phyloP scores from a whole-genome alignment of 2,329 filamentous ascomycete species.

The Tolypocladium endophyticum region DNA sequence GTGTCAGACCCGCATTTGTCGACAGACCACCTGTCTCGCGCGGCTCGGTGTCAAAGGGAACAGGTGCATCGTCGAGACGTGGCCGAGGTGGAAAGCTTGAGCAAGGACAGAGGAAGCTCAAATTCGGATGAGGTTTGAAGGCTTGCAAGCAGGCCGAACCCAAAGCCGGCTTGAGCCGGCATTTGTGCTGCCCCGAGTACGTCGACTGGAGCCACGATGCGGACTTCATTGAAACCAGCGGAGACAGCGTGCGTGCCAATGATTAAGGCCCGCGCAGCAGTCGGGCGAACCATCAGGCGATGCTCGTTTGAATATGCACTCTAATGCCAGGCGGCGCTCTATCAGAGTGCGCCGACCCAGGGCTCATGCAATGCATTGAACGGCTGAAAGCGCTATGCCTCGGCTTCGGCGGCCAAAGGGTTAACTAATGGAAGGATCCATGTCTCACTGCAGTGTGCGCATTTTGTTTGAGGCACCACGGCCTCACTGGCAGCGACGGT shows the following conservation, averaged over 20 bases:
- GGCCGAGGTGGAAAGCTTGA: constrained; percentile 31
- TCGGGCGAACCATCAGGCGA: not conserved
- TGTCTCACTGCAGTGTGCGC: not conserved
- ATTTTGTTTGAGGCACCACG: not conserved
- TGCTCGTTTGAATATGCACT: not conserved
- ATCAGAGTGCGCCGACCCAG: not conserved
- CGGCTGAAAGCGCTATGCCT: not conserved
- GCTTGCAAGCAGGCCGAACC: not conserved
- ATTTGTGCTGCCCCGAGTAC: not conserved
- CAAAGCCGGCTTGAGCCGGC: not conserved
- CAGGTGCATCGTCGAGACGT: constrained; percentile 29
- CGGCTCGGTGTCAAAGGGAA: constrained; percentile 17
- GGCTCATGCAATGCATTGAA: not conserved
- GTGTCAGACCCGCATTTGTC: constrained; percentile 36
- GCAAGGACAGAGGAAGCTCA: constrained; percentile 50
- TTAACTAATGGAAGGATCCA: not conserved
- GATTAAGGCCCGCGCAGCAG: not conserved
- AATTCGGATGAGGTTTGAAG: constrained; percentile 38
- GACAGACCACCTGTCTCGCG: constrained; percentile 21
- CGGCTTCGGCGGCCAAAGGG: not conserved
- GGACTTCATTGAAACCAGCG: not conserved
- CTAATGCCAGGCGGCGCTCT: not conserved
- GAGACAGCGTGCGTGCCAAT: not conserved
- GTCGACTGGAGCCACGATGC: not conserved
- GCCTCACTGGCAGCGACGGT: not conserved